Percentiles rank a stretch among this genome's conserved stretches.
Evolutionary conservation across 116 monocot genomes (phyloP).

Genomic region (Trichopus zeylanicus): DNA sequence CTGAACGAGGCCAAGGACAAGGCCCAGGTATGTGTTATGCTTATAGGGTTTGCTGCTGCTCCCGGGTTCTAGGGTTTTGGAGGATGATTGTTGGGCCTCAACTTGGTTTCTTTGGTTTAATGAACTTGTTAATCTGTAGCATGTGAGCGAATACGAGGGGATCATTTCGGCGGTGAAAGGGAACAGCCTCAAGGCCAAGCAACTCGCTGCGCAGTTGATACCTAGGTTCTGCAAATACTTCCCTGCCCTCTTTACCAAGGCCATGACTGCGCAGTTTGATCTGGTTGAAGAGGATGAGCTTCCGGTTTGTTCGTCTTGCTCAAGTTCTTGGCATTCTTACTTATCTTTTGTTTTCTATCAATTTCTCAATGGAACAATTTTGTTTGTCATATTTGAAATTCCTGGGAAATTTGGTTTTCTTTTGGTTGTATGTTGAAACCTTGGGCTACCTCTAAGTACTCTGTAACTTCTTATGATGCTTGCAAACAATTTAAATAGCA

Average conservation of each 20-base stretch:
- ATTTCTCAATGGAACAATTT: neutral
- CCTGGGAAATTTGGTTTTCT: no score
- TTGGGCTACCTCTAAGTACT: no score
- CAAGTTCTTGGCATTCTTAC: neutral
- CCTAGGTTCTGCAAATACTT: conserved; percentile 92
- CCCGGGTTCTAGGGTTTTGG: conserved; percentile 20
- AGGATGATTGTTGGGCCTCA: neutral
- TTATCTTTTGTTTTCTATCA: neutral
- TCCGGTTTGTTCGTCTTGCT: conserved; percentile 28
- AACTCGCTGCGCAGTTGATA: conserved; percentile 94
- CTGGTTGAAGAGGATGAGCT: conserved; percentile 82
- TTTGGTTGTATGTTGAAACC: no score
- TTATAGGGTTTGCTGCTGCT: neutral
- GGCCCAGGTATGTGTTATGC: conserved; percentile 45
- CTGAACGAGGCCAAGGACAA: conserved; percentile 95
- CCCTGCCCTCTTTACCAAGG: conserved; percentile 45
- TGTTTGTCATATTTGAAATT: neutral
- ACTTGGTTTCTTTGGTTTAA: no score
- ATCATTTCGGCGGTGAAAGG: conserved; percentile 68
- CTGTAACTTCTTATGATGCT: no score
- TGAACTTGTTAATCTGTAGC: conserved; percentile 30
- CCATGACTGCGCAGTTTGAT: conserved; percentile 74
- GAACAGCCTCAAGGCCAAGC: conserved; percentile 83
- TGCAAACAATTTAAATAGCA: no score
- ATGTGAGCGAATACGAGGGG: conserved; percentile 83